Evolutionary conservation across 768 basidiomycete genomes (phyloP), one percentile per base, ranked within the genome.

Genomic region (Boletus eberwhitei): DNA sequence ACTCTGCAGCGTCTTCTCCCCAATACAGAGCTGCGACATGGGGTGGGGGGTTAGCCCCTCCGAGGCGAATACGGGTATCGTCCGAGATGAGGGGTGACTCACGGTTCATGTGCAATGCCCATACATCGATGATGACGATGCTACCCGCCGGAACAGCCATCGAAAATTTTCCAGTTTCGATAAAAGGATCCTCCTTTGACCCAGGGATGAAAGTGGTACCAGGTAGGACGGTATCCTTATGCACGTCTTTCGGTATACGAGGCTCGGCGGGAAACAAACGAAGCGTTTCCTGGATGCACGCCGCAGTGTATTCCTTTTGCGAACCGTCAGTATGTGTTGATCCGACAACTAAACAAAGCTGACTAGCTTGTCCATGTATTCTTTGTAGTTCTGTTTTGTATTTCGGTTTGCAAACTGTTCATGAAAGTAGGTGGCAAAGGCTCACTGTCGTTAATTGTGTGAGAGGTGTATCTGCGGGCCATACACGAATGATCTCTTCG

Each of bases 31-130:
- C 80, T 82, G 42, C 8, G n/a, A 12, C 1, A 8, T 4, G 8
- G 8, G 45, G 42, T 14, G 5, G 3, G 9, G 8, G 42, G 42
- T 14, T 48, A 2, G 51, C 16, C 26, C 9, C 2, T 37, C 31
- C 6, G 14, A 26, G 9, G 11, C 12, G 13, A 17, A 29, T 16
- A 32, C 21, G 5, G 37, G 11, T 26, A 40, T 38, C 13, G 17
- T 21, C 2, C 31, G 38, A 37, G 35, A 26, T 8, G 22, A 39
- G 34, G 34, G 22, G 58, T 7, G 19, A 60, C 77, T 50, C 53
- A 81, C 80, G 71, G 58, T 77, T 82, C 64, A 67, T 65, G 55
- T 82, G 79, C 4, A 78, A 53, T 1, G 56, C 81, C 53, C 71
- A 63, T 8, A 77, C 60, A 60, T 82, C 79, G 9, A 80, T 45